phyloP scores from a whole-genome alignment of 139 green algal species.

The Tetraselmis chui region DNA sequence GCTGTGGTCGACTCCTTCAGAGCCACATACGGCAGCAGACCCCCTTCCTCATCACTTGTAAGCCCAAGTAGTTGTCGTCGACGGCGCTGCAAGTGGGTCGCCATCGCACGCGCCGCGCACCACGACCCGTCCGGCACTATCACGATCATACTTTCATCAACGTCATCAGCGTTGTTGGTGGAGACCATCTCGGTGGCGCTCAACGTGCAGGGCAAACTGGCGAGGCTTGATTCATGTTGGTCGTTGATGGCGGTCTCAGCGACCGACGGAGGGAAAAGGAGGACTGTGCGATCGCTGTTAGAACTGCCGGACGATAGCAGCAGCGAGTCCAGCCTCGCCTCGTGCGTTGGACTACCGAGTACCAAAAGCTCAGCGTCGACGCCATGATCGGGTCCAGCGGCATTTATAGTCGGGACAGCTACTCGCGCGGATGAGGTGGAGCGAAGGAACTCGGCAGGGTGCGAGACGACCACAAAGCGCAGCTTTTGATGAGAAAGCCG shows the following conservation, averaged over 20 bases:
- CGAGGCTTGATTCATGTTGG: too few relatives aligned
- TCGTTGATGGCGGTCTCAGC: too few relatives aligned
- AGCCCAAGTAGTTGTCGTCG: background rate
- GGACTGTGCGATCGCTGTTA: background rate
- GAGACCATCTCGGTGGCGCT: too few relatives aligned
- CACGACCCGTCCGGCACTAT: background rate
- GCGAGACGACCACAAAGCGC: background rate
- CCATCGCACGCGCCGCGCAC: background rate
- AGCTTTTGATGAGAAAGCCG: too few relatives aligned
- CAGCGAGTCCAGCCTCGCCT: background rate
- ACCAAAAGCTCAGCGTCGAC: background rate
- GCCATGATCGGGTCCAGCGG: background rate
- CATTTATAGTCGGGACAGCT: background rate
- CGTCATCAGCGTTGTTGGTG: too few relatives aligned
- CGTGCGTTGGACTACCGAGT: background rate
- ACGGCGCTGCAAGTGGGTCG: background rate
- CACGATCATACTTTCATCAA: too few relatives aligned
- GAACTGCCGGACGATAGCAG: background rate
- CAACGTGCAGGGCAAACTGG: too few relatives aligned
- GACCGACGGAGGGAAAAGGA: background rate
- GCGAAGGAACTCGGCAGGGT: conserved; percentile 2
- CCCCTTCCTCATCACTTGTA: background rate
- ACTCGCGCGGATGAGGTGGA: background rate
- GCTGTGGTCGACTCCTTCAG: background rate
- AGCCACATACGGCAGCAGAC: background rate